phyloP scores from a whole-genome alignment of 2,329 filamentous ascomycete species.

The Pseudogymnoascus sp. region DNA sequence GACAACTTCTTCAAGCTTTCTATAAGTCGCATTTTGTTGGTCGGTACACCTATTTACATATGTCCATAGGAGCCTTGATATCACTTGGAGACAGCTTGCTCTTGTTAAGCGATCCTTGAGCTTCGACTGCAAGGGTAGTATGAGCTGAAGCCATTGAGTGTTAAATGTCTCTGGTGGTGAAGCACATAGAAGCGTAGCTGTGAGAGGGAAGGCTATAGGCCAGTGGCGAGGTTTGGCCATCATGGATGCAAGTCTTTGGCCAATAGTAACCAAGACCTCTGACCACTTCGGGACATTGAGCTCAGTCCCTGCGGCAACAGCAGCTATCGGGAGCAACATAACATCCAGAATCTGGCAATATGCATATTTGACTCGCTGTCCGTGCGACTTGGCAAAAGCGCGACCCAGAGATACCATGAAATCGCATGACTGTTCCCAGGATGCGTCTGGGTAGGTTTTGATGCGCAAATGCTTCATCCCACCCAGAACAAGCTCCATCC shows the following conservation, averaged over 20 bases:
- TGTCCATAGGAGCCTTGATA: conserved; percentile 87
- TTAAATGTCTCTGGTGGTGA: conserved; percentile 78
- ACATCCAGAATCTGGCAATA: conserved; percentile 90
- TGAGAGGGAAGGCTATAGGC: conserved; percentile 78
- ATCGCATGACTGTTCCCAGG: conserved; percentile 81
- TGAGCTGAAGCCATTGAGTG: conserved; percentile 76
- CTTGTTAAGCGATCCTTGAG: conserved; percentile 76
- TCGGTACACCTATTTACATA: conserved; percentile 79
- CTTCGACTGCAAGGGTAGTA: conserved; percentile 67
- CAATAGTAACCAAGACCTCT: conserved; percentile 70
- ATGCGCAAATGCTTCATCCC: conserved; percentile 87
- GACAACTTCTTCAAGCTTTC: conserved; percentile 84
- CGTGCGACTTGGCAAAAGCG: conserved; percentile 77
- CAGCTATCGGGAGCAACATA: conserved; percentile 77
- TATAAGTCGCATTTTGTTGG: conserved; percentile 53
- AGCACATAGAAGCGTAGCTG: conserved; percentile 77
- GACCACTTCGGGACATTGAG: conserved; percentile 78
- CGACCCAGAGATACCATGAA: conserved; percentile 75
- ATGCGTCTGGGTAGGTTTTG: conserved; percentile 60
- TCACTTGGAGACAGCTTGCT: conserved; percentile 74
- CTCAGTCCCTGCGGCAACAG: conserved; percentile 61
- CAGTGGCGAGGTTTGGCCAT: conserved; percentile 89
- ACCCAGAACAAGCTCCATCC: conserved; percentile 76
- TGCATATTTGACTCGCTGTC: conserved; percentile 81
- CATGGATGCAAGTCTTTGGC: conserved; percentile 72